Evolutionary conservation across 495 filamentous ascomycete species (phyloP).

Genomic region (Xylaria telfairii): DNA sequence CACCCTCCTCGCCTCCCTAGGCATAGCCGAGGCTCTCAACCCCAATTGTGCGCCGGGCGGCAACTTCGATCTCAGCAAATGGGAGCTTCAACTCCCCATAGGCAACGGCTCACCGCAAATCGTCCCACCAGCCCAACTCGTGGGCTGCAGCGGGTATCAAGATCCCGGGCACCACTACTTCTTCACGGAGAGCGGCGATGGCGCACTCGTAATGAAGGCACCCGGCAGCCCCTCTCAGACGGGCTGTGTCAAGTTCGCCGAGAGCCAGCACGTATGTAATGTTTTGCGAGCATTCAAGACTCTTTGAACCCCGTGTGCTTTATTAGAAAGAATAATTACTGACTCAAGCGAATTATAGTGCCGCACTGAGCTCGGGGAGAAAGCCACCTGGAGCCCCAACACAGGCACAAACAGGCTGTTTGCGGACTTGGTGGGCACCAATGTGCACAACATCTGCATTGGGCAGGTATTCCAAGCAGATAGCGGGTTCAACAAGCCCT

Average conservation of each 20-base stretch:
- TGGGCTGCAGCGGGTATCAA: slow-evolving; percentile 44
- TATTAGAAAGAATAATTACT: background rate
- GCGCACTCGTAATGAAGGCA: slow-evolving; percentile 45
- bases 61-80: slow-evolving; percentile 44
- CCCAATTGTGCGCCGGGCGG: slow-evolving; percentile 46
- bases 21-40: slow-evolving; percentile 28
- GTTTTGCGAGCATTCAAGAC: background rate
- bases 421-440: slow-evolving; percentile 38
- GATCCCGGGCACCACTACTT: slow-evolving; percentile 39
- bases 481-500: slow-evolving; percentile 42
- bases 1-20: slow-evolving; percentile 7
- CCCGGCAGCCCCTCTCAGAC: slow-evolving; percentile 35
- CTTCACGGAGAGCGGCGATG: slow-evolving; percentile 42
- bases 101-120: slow-evolving; percentile 38
- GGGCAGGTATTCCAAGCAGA: slow-evolving; percentile 48
- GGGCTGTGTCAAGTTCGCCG: slow-evolving; percentile 46
- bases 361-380: slow-evolving; percentile 50
- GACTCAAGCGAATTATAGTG: slow-evolving; percentile 29
- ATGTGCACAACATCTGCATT: slow-evolving; percentile 43
- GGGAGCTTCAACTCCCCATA: slow-evolving; percentile 47
- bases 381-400: slow-evolving; percentile 41
- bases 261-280: slow-evolving; percentile 38
- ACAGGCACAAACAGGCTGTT: slow-evolving; percentile 41
- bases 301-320: background rate
- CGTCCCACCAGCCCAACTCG: slow-evolving; percentile 35